Percentiles rank a stretch among this genome's conserved stretches.
These are phyloP conservation scores for Thalassia testudinum DNA, from an alignment of 116 monocot species.

Conservation along the genomic window DNA sequence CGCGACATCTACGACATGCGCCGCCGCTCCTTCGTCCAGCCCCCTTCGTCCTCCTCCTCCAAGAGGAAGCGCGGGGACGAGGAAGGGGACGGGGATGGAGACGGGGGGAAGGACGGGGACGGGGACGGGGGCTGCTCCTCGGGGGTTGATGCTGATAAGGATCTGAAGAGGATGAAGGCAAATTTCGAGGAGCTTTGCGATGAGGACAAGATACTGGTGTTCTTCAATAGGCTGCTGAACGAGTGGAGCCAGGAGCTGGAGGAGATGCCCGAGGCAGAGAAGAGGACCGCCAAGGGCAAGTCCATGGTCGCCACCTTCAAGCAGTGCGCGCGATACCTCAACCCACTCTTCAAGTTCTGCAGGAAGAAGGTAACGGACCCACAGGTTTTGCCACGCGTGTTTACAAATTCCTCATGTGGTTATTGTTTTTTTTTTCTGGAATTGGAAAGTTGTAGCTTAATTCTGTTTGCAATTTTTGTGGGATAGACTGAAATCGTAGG, in stretches of 20 bases:
- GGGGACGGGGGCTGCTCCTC: conserved; percentile 38
- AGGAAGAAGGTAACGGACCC: conserved; percentile 81
- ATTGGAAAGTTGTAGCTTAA: too few species aligned
- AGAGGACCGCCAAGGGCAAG: conserved; percentile 84
- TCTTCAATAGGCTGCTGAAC: conserved; percentile 77
- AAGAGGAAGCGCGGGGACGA: conserved; percentile 35
- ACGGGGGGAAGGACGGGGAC: conserved; percentile 26
- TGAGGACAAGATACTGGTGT: conserved; percentile 94
- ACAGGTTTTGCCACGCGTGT: too few species aligned
- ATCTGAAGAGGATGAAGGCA: conserved; percentile 64
- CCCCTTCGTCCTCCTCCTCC: conserved; percentile 4
- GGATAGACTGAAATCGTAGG: too few species aligned
- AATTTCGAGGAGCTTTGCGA: conserved; percentile 80
- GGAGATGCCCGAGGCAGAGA: conserved; percentile 67
- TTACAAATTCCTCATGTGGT: too few species aligned
- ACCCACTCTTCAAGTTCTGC: conserved; percentile 92
- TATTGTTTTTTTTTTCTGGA: too few species aligned
- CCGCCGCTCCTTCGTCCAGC: conserved; percentile 55
- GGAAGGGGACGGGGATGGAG: conserved; percentile 20
- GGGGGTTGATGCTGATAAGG: conserved; percentile 36
- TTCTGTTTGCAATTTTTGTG: too few species aligned
- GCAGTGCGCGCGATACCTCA: conserved; percentile 86
- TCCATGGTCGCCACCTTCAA: conserved; percentile 87
- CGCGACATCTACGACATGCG: conserved; percentile 85
- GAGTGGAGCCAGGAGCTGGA: conserved; percentile 89